These are phyloP conservation scores for Leersia perrieri DNA, from an alignment of 176 grass and related monocot genomes.

Conservation along the genomic window DNA sequence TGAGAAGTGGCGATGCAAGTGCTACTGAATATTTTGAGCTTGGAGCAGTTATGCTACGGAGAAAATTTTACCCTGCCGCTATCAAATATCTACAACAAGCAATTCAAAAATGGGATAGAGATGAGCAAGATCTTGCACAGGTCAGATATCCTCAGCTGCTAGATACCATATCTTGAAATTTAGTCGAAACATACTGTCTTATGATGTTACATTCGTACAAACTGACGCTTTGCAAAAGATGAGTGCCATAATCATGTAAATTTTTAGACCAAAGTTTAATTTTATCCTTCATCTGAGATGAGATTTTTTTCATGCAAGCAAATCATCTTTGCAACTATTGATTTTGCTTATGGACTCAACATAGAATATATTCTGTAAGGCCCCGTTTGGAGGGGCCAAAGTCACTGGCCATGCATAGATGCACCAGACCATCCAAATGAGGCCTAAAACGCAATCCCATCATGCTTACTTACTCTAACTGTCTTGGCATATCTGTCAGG, in stretches of 20 bases:
- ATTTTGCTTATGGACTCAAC: neutral
- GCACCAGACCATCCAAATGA: neutral
- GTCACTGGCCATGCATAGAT: neutral
- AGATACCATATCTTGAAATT: neutral
- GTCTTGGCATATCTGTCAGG: constrained; percentile 36
- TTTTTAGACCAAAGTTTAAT: neutral
- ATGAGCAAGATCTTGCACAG: constrained; percentile 93
- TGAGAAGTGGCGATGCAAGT: constrained; percentile 90
- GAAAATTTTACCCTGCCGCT: constrained; percentile 94
- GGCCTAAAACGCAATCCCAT: neutral
- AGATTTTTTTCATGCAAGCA: neutral
- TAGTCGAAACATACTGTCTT: neutral
- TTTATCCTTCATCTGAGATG: neutral
- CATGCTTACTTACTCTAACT: neutral
- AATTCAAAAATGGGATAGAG: constrained; percentile 94
- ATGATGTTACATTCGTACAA: neutral
- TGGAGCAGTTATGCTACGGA: constrained; percentile 96
- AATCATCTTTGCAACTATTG: no score
- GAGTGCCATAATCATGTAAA: neutral
- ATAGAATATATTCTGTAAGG: neutral
- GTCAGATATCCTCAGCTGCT: constrained; percentile 37
- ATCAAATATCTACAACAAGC: constrained; percentile 90
- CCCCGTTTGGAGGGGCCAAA: neutral
- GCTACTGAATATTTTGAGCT: constrained; percentile 94
- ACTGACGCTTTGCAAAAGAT: neutral